Evolutionary conservation across 352 stramenopile species (phyloP).

Genomic region (Phytophthora pluvialis): DNA sequence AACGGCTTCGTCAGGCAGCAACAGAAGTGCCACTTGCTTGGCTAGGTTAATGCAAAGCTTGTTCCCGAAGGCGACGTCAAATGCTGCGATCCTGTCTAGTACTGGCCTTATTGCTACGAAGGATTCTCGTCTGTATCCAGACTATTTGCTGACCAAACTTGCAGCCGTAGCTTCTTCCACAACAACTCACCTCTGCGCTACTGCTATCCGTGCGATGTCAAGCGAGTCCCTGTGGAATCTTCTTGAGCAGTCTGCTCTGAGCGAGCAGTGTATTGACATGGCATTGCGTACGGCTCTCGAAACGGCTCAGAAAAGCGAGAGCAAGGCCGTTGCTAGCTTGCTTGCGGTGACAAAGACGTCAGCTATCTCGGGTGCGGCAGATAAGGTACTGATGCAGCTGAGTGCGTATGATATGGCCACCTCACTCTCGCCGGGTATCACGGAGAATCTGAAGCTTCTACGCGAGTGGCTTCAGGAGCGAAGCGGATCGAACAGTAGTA

Average conservation of each 20-base stretch:
- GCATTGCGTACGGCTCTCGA: constrained; percentile 40
- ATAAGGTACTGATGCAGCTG: constrained; percentile 33
- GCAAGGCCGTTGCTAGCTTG: constrained; percentile 44
- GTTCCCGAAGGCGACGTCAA: constrained; percentile 63
- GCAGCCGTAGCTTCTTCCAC: constrained; percentile 47
- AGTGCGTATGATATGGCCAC: constrained; percentile 30
- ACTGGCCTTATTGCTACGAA: constrained; percentile 83
- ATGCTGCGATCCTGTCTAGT: constrained; percentile 58
- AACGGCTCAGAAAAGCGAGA: constrained; percentile 48
- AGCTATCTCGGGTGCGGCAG: constrained; percentile 30
- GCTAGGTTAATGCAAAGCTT: constrained; percentile 63
- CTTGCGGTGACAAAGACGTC: constrained; percentile 35
- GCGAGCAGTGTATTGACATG: constrained; percentile 46
- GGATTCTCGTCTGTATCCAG: constrained; percentile 70
- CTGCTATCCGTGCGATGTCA: constrained; percentile 66
- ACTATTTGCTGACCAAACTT: constrained; percentile 70
- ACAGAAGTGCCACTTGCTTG: constrained; percentile 26
- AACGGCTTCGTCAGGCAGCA: constrained; percentile 6
- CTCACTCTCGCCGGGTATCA: constrained; percentile 15
- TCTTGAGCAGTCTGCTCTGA: constrained; percentile 57
- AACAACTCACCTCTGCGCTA: constrained; percentile 54
- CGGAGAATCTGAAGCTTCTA: constrained; percentile 34
- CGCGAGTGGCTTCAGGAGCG: constrained; percentile 45
- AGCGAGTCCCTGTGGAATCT: constrained; percentile 63
- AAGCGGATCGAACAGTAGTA: constrained; percentile 18